Conservation (phyloP, 1,284 basidiomycete genomes). For the Blastosporella zonata region DNA sequence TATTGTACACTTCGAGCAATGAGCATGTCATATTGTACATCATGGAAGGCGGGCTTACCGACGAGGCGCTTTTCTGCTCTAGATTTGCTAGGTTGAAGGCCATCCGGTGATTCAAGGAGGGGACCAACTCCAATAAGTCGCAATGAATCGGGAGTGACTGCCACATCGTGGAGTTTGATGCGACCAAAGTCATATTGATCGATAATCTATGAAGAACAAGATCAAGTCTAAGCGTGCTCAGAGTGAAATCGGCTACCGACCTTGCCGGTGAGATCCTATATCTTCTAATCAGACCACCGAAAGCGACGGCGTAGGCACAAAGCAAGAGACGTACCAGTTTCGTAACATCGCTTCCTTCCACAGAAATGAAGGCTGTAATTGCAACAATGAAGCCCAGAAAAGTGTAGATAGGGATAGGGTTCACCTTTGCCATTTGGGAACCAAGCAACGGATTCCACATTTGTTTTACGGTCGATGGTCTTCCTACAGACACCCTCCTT, state of each 20-base stretch:
- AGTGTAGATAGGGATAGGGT: slow-evolving; percentile 3
- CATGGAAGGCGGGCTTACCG: slow-evolving; percentile 39
- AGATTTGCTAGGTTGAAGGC: slow-evolving; percentile 71
- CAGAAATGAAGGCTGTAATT: slow-evolving; percentile 31
- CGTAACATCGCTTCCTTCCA: slow-evolving; percentile 37
- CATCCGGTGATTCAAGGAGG: slow-evolving; percentile 55
- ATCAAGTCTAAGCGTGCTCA: background rate
- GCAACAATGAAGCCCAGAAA: background rate
- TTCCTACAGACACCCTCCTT: slow-evolving; percentile 71
- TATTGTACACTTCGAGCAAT: slow-evolving; percentile 61
- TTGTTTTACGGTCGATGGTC: slow-evolving; percentile 61
- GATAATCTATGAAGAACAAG: slow-evolving; percentile 42
- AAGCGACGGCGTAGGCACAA: background rate
- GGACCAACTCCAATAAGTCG: slow-evolving; percentile 73
- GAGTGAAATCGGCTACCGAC: slow-evolving; percentile 17
- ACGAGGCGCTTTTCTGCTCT: slow-evolving; percentile 75
- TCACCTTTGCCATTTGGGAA: slow-evolving; percentile 64
- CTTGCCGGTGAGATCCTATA: slow-evolving; percentile 30
- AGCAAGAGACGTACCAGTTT: slow-evolving; percentile 32
- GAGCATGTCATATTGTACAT: slow-evolving; percentile 1
- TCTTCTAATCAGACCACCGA: background rate
- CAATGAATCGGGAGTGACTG: slow-evolving; percentile 63
- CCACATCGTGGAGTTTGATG: slow-evolving; percentile 70
- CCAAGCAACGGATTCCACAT: slow-evolving; percentile 71
- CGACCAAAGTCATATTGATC: slow-evolving; percentile 62